Conservation (phyloP, 352 stramenopile species). For the Globisporangium parvum region DNA sequence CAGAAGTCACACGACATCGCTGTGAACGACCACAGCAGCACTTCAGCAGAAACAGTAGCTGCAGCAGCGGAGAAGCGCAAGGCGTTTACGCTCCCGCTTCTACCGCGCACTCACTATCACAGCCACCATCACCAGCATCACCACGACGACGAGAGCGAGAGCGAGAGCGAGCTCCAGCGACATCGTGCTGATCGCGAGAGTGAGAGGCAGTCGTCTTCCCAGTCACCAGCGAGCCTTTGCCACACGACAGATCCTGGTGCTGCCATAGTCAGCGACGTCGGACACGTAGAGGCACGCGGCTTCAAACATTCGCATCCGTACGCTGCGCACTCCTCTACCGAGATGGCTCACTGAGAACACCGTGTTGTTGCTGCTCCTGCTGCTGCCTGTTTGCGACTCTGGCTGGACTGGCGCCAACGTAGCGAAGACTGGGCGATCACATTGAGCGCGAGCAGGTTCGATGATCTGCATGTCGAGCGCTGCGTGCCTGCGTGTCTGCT, state of each 20-base stretch:
- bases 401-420: slow-evolving; percentile 1
- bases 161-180: background rate
- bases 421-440: slow-evolving; percentile 1
- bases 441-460: slow-evolving; percentile 14
- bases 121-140: background rate
- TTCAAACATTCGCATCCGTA: too few relatives aligned
- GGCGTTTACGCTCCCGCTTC: slow-evolving; percentile 7
- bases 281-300: too few relatives aligned
- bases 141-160: background rate
- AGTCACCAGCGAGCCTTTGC: too few relatives aligned
- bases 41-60: too few relatives aligned
- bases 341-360: too few relatives aligned
- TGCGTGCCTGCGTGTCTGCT: background rate
- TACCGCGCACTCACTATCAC: background rate
- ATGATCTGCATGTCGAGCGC: background rate
- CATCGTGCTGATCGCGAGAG: too few relatives aligned
- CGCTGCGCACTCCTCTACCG: too few relatives aligned
- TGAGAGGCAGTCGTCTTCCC: too few relatives aligned
- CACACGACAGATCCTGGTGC: too few relatives aligned
- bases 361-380: too few relatives aligned
- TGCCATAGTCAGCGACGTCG: too few relatives aligned
- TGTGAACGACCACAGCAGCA: too few relatives aligned
- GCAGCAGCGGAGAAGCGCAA: background rate
- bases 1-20: background rate
- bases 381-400: background rate